phyloP scores from a whole-genome alignment of 257 asterid genomes.

The Solanum clarkiae region DNA sequence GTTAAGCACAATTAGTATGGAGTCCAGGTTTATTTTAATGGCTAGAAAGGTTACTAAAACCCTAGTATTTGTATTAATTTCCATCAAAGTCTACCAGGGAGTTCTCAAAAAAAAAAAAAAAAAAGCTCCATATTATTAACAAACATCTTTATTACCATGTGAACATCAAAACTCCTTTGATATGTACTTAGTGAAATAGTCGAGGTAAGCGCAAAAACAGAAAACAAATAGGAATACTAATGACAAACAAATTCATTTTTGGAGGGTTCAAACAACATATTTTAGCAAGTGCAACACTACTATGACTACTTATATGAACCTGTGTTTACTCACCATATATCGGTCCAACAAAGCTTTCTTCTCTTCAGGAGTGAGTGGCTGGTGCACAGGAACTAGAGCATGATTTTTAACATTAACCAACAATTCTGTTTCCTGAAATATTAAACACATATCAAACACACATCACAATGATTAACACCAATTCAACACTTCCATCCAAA shows the following conservation, averaged over 20 bases:
- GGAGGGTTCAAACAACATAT: not conserved
- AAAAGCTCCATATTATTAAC: too few species aligned
- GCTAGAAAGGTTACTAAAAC: slow-evolving; percentile 15
- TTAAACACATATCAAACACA: not conserved
- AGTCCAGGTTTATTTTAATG: slow-evolving; percentile 20
- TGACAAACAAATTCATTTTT: not conserved
- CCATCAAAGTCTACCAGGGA: slow-evolving; percentile 14
- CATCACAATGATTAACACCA: not conserved
- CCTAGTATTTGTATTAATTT: slow-evolving; percentile 6
- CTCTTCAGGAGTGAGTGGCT: slow-evolving; percentile 56
- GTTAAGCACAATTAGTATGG: slow-evolving; percentile 24
- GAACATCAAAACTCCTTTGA: not conserved
- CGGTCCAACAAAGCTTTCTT: slow-evolving; percentile 70
- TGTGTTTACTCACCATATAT: slow-evolving; percentile 86
- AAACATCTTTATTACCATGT: too few species aligned
- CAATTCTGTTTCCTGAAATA: slow-evolving; percentile 56
- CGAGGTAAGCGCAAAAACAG: not conserved
- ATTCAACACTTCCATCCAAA: not conserved
- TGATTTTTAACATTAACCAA: slow-evolving; percentile 69
- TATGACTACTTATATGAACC: slow-evolving; percentile 17
- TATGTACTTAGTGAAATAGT: not conserved
- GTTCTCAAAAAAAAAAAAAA: not conserved
- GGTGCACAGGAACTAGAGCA: slow-evolving; percentile 77
- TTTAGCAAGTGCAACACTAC: not conserved
- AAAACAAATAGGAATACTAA: not conserved